Evolutionary conservation across 2,329 filamentous ascomycete species (phyloP).

Genomic region (Nectriaceae sp.): DNA sequence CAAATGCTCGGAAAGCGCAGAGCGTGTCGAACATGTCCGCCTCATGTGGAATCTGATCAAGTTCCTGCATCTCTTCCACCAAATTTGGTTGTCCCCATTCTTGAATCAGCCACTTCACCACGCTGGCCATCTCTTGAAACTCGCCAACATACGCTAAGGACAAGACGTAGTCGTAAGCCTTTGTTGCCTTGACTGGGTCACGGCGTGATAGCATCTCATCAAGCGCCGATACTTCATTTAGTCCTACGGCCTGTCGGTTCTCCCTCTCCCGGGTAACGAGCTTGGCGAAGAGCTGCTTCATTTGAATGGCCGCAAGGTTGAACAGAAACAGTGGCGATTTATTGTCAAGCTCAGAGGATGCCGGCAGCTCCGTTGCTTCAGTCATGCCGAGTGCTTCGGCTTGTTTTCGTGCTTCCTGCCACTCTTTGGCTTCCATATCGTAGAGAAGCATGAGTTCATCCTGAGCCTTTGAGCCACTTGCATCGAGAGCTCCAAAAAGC

Average conservation of each 20-base stretch:
- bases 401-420: conserved; percentile 7
- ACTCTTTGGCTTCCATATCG: conserved; percentile 13
- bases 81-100: conserved; percentile 42
- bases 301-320: conserved; percentile 18
- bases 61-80: conserved; percentile 37
- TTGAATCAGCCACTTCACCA: conserved; percentile 60
- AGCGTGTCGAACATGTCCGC: conserved; percentile 40
- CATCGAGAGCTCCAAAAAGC: conserved; percentile 16
- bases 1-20: conserved; percentile 51
- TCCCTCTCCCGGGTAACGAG: conserved; percentile 28
- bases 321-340: conserved; percentile 18
- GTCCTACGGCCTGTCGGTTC: conserved; percentile 17
- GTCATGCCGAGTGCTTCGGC: background rate
- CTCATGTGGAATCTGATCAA: conserved; percentile 35
- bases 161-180: conserved; percentile 61
- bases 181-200: conserved; percentile 39
- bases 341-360: background rate
- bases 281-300: conserved; percentile 30
- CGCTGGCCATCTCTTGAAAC: conserved; percentile 54
- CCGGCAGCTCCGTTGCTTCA: background rate
- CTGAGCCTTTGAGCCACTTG: conserved; percentile 8
- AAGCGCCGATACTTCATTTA: conserved; percentile 29
- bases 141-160: conserved; percentile 64
- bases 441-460: conserved; percentile 19
- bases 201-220: conserved; percentile 35